Conservation (phyloP, 495 filamentous ascomycete species). For the Trichodelitschia bisporula region DNA sequence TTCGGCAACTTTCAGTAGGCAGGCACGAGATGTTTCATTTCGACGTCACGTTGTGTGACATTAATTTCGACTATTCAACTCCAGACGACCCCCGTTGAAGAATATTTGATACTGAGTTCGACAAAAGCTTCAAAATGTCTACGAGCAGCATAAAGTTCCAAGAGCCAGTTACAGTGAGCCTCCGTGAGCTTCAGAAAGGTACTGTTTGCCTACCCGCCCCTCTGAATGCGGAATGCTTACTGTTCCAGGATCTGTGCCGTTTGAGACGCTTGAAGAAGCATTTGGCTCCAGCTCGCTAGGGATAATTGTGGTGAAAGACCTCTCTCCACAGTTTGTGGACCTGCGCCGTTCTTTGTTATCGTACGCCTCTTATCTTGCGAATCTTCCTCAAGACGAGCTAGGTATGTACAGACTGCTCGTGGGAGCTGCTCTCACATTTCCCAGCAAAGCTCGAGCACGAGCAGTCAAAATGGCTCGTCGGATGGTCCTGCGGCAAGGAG, state of each 20-base stretch:
- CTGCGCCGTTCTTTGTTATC: conserved; percentile 55
- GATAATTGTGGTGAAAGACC: conserved; percentile 73
- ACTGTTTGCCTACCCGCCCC: conserved; percentile 2
- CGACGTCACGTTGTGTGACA: too few relatives aligned
- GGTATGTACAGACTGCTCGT: too few relatives aligned
- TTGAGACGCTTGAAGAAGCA: conserved; percentile 51
- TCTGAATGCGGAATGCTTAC: conserved; percentile 6
- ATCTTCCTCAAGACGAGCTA: conserved; percentile 46
- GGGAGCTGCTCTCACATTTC: not conserved
- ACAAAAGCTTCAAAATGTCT: too few relatives aligned
- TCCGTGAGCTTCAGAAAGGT: conserved; percentile 24
- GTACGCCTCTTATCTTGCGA: conserved; percentile 72
- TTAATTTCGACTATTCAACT: too few relatives aligned
- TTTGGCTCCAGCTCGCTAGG: conserved; percentile 84
- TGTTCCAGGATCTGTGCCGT: conserved; percentile 38
- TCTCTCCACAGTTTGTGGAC: conserved; percentile 39
- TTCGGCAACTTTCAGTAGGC: too few relatives aligned
- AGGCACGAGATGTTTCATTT: too few relatives aligned
- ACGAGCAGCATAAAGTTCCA: too few relatives aligned
- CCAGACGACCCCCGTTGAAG: too few relatives aligned
- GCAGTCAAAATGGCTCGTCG: conserved; percentile 32
- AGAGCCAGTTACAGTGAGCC: conserved; percentile 27
- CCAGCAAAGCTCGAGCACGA: conserved; percentile 37
- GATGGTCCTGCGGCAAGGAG: conserved; percentile 78
- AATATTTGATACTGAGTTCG: too few relatives aligned